Conservation (phyloP, 345 rosid species). For the Erysimum cheiranthoides region DNA sequence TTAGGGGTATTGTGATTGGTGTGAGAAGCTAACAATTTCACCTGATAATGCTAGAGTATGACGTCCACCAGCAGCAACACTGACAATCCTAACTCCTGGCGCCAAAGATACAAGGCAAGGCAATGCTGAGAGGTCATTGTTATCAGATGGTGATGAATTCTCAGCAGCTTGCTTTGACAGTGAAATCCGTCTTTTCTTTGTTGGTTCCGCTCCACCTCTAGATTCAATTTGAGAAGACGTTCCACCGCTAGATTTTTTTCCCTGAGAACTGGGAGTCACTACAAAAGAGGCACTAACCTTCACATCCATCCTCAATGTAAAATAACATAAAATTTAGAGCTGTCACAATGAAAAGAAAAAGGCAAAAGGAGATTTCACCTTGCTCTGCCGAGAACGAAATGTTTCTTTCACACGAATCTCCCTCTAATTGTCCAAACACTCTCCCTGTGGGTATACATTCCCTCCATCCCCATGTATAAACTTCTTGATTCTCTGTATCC, state of each 20-base stretch:
- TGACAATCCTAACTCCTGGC: constrained; percentile 81
- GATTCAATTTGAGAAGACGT: constrained; percentile 51
- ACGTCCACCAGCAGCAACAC: constrained; percentile 97
- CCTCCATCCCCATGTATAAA: constrained; percentile 99
- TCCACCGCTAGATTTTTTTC: constrained; percentile 58
- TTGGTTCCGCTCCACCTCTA: constrained; percentile 64
- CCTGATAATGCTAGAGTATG: constrained; percentile 97
- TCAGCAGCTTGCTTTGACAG: constrained; percentile 77
- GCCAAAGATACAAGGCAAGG: constrained; percentile 90
- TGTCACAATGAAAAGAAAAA: constrained; percentile 7
- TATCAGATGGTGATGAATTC: constrained; percentile 72
- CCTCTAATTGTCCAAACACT: constrained; percentile 61
- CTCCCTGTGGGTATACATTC: constrained; percentile 97
- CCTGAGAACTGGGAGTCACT: constrained; percentile 71
- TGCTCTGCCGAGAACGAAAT: constrained; percentile 63
- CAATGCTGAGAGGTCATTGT: constrained; percentile 73
- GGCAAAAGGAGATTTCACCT: constrained; percentile 53
- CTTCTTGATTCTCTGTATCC: constrained; percentile 68
- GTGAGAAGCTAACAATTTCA: constrained; percentile 32
- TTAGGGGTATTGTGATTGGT: background rate
- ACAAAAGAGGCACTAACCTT: constrained; percentile 40
- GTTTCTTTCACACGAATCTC: constrained; percentile 64
- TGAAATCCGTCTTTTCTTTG: constrained; percentile 75
- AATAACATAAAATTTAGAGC: background rate
- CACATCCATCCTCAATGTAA: constrained; percentile 16